A percentile compares a stretch with the other conserved stretches of the same genome.
These are phyloP conservation scores for Ustilago loliicola DNA, from an alignment of 1,284 basidiomycete species.

Conservation along the genomic window DNA sequence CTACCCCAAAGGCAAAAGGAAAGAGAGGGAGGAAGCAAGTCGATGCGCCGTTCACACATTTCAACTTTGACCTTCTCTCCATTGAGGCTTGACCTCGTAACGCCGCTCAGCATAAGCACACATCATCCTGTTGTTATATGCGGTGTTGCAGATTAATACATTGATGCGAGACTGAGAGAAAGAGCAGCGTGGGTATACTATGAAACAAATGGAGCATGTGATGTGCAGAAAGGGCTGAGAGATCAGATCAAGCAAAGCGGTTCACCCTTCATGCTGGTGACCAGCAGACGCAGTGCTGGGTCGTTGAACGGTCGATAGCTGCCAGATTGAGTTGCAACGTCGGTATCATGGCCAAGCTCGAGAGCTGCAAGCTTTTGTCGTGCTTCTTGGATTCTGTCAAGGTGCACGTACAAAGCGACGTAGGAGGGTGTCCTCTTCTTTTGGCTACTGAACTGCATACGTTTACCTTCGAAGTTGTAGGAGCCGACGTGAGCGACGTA, in stretches of 20 bases:
- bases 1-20: neutral
- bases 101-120: neutral
- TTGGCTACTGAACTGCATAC: neutral
- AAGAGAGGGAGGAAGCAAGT: neutral
- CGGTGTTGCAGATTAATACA: neutral
- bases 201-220: neutral
- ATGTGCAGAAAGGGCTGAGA: neutral
- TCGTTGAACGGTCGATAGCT: conserved; percentile 30
- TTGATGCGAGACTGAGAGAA: neutral
- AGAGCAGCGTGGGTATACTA: neutral
- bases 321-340: neutral
- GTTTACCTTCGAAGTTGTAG: neutral
- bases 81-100: conserved; percentile 27
- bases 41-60: conserved; percentile 35
- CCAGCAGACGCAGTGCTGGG: conserved; percentile 20
- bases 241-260: conserved; percentile 31
- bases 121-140: neutral
- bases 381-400: conserved; percentile 27
- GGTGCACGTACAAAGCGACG: conserved; percentile 35
- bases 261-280: conserved; percentile 28
- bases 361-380: conserved; percentile 17
- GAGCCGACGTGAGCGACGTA: conserved; percentile 25
- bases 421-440: conserved; percentile 12
- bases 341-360: conserved; percentile 11
- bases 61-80: conserved; percentile 46